Evolutionary conservation across 176 grass and related monocot genomes (phyloP), one percentile per base, ranked within the genome.

Genomic region (Cenchrus americanus): DNA sequence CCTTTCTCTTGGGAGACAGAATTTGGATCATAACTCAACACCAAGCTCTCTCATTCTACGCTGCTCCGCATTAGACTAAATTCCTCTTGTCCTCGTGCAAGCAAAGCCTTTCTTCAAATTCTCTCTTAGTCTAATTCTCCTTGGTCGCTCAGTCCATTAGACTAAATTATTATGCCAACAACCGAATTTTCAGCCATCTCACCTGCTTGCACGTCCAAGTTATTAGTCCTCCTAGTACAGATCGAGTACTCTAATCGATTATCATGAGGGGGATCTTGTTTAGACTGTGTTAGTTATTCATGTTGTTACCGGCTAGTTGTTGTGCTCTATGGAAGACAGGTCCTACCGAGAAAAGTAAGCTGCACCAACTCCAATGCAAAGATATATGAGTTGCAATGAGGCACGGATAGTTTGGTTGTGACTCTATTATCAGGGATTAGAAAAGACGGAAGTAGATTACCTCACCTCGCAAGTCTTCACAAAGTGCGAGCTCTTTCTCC

Each of bases 151-250:
- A 0, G 14, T 42, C 23, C 55, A 22, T 42, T 21, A 19, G 18
- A 46, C 14, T 53, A 83, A 24, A 66, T 21, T 84, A 59, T 83
- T 75, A 8, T 47, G 7, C 77, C 47, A 63, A 65, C 46, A 46
- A 65, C 13, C 61, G 43, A 21, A 65, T 51, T 18, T 18, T 73
- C 14, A 64, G 30, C 43, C 76, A 65, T 34, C 34, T 22, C 18
- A 42, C 40, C 23, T 66, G 53, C 59, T 24, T 73, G 23, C 70
- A 66, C 77, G 61, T 44, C 46, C 26, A 34, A 10, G 13, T 49
- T 17, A 30, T 34, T 34, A 34, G 3, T 26, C 64, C 27, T 49
- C 59, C 14, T 2, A 61, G 63, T 64, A 48, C 12, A n/a, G 10
- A 22, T 60, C 13, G 14, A 64, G 43, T 79, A 32, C 14, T 42